Conservation (phyloP, 2,329 filamentous ascomycete species). For the Pseudofabraea citricarpa region DNA sequence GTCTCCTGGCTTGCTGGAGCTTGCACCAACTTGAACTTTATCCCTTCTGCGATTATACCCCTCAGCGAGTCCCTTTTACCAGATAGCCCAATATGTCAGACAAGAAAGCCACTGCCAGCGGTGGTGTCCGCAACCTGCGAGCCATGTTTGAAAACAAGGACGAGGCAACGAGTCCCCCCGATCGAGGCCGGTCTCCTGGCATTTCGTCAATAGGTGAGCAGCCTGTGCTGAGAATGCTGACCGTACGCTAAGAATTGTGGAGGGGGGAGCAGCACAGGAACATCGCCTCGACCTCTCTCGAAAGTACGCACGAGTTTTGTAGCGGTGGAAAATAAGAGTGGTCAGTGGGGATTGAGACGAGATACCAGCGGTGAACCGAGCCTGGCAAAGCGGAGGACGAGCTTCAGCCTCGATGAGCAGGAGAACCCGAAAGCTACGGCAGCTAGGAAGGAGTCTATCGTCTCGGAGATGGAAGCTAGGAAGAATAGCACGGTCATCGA, state of each 20-base stretch:
- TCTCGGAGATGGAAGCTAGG: slow-evolving; percentile 18
- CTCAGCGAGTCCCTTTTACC: neutral
- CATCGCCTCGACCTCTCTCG: slow-evolving; percentile 62
- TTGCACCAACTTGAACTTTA: neutral
- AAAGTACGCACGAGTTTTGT: slow-evolving; percentile 74
- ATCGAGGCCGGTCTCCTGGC: slow-evolving; percentile 65
- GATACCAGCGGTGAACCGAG: slow-evolving; percentile 23
- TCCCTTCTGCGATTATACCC: neutral
- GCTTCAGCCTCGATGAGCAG: slow-evolving; percentile 24
- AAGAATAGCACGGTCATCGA: slow-evolving; percentile 19
- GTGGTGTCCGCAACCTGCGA: slow-evolving; percentile 56
- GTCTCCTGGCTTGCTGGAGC: neutral
- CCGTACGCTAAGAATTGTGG: slow-evolving; percentile 11
- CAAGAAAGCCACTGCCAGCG: slow-evolving; percentile 30
- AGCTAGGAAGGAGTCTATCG: slow-evolving; percentile 20
- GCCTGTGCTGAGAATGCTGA: slow-evolving; percentile 10
- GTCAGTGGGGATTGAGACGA: slow-evolving; percentile 36
- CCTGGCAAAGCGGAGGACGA: slow-evolving; percentile 20
- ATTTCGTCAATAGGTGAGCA: slow-evolving; percentile 39
- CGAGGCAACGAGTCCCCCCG: slow-evolving; percentile 46
- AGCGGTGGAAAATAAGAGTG: slow-evolving; percentile 52
- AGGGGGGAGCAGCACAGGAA: slow-evolving; percentile 19
- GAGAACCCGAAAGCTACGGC: slow-evolving; percentile 16
- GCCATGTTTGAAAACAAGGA: slow-evolving; percentile 77
- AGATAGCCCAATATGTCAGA: slow-evolving; percentile 8